Base-by-base conservation (phyloP, 2,329 filamentous ascomycete species). In the Peltaster fructicola region DNA sequence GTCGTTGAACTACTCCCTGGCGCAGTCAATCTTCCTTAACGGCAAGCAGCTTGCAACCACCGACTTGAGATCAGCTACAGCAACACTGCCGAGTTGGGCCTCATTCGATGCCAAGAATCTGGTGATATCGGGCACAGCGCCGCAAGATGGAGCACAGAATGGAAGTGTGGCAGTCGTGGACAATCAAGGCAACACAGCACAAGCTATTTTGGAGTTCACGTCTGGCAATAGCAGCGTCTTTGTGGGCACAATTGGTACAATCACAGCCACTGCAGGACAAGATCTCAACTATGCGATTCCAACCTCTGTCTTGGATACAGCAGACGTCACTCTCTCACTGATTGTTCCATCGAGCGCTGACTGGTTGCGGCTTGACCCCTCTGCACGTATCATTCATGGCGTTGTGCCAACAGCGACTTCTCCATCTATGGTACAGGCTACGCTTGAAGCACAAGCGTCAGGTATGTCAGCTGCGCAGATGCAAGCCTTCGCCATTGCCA, bases 31-130 rank as follows among this genome's bases (percentile, higher is more conserved):
- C 20, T 59, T 56, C 20, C 43, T 80, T 7, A 73, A 81, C 44
- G 63, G 62, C 5, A 47, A 58, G 18, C n/a, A 16, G 5, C 10
- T 17, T 4, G 3, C 22, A 6, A n/a, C 11, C n/a, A 22, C 9
- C 7, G 15, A 23, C 8, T 19, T 26, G 8, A 27, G 7, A 16
- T 8, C 12, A 10, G 20, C 20, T 13, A 10, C 9, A n/a, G 20
- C 20, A 9, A n/a, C 17, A 39, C 45, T 70, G 8, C 79, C 81
- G 0, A 42, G 53, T 3, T 91, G 82, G 82, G 47, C 90, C 14
- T 53, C 54, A 0, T 65, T 88, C 26, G 61, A 88, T 39, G 52
- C 61, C 3, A 38, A 52, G 6, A 71, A 68, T 0, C 63, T 81
- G 43, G 53, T 52, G 1, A 50, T 91, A 5, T 59, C 52, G 15